Evolutionary conservation across 768 basidiomycete genomes (phyloP).

Genomic region (Tulasnella sp.): DNA sequence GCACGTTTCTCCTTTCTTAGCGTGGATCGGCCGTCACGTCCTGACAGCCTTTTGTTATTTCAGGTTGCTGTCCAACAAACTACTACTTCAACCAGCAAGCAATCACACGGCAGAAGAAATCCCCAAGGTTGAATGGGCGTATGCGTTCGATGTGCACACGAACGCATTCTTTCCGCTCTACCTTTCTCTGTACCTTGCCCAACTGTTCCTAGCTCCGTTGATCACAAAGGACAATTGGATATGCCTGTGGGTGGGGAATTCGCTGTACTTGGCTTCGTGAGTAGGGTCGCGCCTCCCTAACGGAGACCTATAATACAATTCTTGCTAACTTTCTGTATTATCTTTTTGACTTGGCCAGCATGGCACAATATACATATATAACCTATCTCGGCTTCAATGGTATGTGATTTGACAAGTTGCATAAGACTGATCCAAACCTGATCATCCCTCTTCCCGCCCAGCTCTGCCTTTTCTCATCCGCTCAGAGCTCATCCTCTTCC

Average conservation of each 20-base stretch:
- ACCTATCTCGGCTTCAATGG: constrained; percentile 79
- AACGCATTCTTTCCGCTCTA: constrained; percentile 95
- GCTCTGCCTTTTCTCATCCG: constrained; percentile 92
- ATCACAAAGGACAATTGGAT: constrained; percentile 82
- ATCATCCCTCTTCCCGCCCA: constrained; percentile 23
- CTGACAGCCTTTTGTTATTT: constrained; percentile 20
- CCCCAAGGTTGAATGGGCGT: constrained; percentile 75
- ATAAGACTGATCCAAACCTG: background rate
- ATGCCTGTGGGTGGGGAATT: constrained; percentile 89
- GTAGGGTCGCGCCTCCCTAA: constrained; percentile 26
- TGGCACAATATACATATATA: constrained; percentile 85
- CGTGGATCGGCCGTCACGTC: constrained; percentile 17
- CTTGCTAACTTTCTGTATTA: background rate
- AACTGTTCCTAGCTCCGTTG: constrained; percentile 75
- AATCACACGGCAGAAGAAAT: constrained; percentile 12
- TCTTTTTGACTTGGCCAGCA: too few species aligned
- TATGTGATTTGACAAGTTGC: constrained; percentile 28
- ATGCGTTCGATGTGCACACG: constrained; percentile 93
- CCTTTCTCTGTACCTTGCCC: constrained; percentile 78
- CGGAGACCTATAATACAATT: too few species aligned
- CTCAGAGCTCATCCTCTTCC: constrained; percentile 81
- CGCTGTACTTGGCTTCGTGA: constrained; percentile 78
- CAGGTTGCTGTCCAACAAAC: constrained; percentile 61
- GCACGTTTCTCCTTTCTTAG: constrained; percentile 31
- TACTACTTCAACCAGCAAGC: constrained; percentile 42